These are phyloP conservation scores for Petrea volubilis DNA, from an alignment of 257 asterid species.

Conservation along the genomic window DNA sequence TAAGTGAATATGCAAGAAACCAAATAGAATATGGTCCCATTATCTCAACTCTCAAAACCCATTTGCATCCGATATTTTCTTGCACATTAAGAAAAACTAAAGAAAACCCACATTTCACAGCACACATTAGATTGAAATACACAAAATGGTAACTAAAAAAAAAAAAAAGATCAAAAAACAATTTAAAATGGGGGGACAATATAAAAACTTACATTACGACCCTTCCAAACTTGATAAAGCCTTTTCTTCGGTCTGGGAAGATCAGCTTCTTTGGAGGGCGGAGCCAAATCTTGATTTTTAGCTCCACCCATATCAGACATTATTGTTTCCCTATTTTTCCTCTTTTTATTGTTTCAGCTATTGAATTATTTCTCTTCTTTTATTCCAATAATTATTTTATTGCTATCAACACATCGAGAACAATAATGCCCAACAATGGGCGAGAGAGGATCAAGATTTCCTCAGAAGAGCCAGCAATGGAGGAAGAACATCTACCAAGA, in stretches of 20 bases:
- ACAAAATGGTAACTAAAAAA: neutral
- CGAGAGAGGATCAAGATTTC: constrained; percentile 28
- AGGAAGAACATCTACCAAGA: constrained; percentile 20
- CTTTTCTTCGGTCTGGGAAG: constrained; percentile 52
- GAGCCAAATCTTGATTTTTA: constrained; percentile 48
- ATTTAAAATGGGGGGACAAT: neutral
- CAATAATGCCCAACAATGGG: constrained; percentile 35
- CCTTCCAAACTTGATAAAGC: constrained; percentile 88
- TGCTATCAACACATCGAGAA: too few species aligned
- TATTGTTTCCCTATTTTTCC: neutral
- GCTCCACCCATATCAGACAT: constrained; percentile 44
- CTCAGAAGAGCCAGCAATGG: constrained; percentile 41
- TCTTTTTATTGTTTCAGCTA: neutral
- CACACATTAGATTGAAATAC: neutral
- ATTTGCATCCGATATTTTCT: constrained; percentile 1
- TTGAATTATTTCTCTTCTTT: neutral
- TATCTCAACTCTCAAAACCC: constrained; percentile 10
- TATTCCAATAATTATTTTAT: too few species aligned
- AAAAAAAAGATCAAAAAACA: neutral
- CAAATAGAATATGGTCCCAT: neutral
- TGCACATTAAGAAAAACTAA: neutral
- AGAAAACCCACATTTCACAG: neutral
- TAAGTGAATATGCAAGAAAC: neutral
- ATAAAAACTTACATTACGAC: constrained; percentile 66
- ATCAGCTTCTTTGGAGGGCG: constrained; percentile 46